Base-by-base conservation (phyloP, 2,329 filamentous ascomycete genomes). In the Coccinonectria pachysandricola region DNA sequence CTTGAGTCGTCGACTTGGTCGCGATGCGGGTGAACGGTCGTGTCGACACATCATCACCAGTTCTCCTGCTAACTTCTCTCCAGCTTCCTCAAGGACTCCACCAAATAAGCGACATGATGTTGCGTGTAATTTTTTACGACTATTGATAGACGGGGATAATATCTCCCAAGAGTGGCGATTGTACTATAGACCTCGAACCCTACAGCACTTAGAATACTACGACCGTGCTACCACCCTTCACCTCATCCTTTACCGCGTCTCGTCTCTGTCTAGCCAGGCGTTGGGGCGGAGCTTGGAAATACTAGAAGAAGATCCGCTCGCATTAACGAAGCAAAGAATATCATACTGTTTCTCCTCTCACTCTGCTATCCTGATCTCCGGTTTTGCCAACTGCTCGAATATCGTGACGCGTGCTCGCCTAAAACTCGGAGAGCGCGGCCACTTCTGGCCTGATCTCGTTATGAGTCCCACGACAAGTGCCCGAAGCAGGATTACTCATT, bases 81-180 rank as follows among this genome's bases (percentile, higher is more conserved):
- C 43, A 75, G 71, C 53, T 82, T 63, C 74, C 71, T 85, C 56
- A 68, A 72, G 60, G 67, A 81, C 40, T 59, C 73, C 50, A 83
- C 77, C 52, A 65, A 67, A 64, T 85, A 83, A 65, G 68, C 51
- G 54, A 42, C 30, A 21, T 23, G 36, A 31, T 30, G 27, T 37
- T 39, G 37, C 36, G 27, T 54, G 47, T 54, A 53, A 53, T 43
- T 48, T 53, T 53, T 51, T 33, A 40, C 7, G 47, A 31, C 40
- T 37, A 37, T 36, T 42, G 44, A 55, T 57, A 57, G 55, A 57
- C 49, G 44, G 46, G 42, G 45, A 33, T 28, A 23, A 27, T 7
- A 10, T 15, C 9, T 9, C 11, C 25, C 43, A 41, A 39, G 42
- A 19, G 40, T 39, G 42, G 48, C 47, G 45, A 50, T 41, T 57